Evolutionary conservation across 352 stramenopile species (phyloP).

Genomic region (Phytophthora lateralis): DNA sequence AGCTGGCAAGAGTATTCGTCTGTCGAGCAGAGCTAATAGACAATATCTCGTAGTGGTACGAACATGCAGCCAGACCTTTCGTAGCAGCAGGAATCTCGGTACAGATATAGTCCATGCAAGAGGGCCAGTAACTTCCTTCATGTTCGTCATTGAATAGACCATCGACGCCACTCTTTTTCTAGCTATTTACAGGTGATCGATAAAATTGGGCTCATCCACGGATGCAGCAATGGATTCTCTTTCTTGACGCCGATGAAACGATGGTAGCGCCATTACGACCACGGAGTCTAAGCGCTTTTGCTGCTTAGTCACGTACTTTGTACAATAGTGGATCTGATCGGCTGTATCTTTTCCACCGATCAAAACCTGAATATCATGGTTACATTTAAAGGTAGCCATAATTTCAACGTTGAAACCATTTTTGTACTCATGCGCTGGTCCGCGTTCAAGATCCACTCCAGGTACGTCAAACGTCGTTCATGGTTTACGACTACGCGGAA

Average conservation of each 20-base stretch:
- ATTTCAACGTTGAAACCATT: slow-evolving; percentile 5
- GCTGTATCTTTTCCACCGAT: neutral
- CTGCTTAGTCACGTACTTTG: neutral
- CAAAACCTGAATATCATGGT: neutral
- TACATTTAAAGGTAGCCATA: neutral
- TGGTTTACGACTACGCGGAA: neutral
- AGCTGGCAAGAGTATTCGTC: neutral
- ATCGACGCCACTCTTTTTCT: neutral
- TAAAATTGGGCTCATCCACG: neutral
- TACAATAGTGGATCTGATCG: neutral
- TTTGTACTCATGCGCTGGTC: neutral
- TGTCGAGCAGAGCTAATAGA: neutral
- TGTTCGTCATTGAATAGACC: neutral
- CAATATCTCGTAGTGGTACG: neutral
- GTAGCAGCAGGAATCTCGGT: neutral
- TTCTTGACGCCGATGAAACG: neutral
- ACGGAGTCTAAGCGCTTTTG: neutral
- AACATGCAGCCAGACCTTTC: neutral
- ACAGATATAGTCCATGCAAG: neutral
- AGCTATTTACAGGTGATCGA: neutral
- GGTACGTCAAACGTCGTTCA: neutral
- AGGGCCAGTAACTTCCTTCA: neutral
- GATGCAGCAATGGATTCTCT: neutral
- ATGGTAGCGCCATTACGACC: neutral
- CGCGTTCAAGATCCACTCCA: neutral